Evolutionary conservation across 192 early-diverging fungal species (phyloP).

Genomic region (Rhizoclosmatium globosum): DNA sequence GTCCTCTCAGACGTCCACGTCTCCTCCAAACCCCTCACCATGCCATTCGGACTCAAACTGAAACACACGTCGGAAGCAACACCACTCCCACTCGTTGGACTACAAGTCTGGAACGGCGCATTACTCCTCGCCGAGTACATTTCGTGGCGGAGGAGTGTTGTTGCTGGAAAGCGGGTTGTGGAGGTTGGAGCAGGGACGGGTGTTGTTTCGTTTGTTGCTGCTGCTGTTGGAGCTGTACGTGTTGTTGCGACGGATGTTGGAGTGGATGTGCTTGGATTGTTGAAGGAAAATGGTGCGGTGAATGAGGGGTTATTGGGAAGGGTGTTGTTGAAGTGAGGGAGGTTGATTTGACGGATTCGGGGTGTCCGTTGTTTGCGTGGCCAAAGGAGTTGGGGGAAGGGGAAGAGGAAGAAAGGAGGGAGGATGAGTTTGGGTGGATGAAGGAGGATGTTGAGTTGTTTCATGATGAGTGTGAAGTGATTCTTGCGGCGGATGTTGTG

Average conservation of each 20-base stretch:
- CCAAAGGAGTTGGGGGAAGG: neutral
- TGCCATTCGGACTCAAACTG: neutral
- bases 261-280: slow-evolving; percentile 9
- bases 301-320: slow-evolving; percentile 5
- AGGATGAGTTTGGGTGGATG: slow-evolving; percentile 7
- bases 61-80: neutral
- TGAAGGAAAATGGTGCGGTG: slow-evolving; percentile 21
- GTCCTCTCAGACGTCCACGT: slow-evolving; percentile 20
- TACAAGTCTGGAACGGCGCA: slow-evolving; percentile 49
- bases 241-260: slow-evolving; percentile 45
- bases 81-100: slow-evolving; percentile 20
- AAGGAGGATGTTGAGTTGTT: slow-evolving; percentile 15
- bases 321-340: neutral
- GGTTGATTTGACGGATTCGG: slow-evolving; percentile 38
- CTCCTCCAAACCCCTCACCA: neutral
- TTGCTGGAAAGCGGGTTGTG: slow-evolving; percentile 7
- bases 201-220: slow-evolving; percentile 16
- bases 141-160: neutral
- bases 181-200: slow-evolving; percentile 47
- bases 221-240: slow-evolving; percentile 7
- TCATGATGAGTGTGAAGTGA: slow-evolving; percentile 11
- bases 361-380: slow-evolving; percentile 21
- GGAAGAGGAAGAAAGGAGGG: neutral
- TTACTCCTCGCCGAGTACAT: slow-evolving; percentile 42
- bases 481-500: slow-evolving; percentile 47